phyloP scores from a whole-genome alignment of 129 eudicot genomes.

The Sambucus nigra region DNA sequence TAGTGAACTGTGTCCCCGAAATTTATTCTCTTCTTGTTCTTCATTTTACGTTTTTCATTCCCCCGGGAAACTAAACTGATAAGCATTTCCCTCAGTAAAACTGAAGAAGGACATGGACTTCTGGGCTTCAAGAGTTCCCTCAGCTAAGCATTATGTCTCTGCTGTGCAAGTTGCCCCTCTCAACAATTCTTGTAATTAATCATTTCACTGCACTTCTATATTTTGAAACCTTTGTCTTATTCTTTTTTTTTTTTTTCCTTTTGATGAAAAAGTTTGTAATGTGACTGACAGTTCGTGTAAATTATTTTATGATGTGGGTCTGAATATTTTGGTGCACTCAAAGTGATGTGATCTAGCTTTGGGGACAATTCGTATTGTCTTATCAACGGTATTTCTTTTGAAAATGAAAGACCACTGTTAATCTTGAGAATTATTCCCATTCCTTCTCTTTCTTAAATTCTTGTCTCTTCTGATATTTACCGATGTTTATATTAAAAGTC shows the following conservation, averaged over 20 bases:
- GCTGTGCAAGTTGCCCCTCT: slow-evolving; percentile 24
- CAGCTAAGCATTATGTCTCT: slow-evolving; percentile 33
- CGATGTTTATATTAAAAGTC: too few relatives aligned
- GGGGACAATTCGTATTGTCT: not conserved
- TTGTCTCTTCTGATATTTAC: too few relatives aligned
- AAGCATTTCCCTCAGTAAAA: not conserved
- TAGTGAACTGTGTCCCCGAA: not conserved
- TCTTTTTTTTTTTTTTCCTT: too few relatives aligned
- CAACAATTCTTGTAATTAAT: slow-evolving; percentile 32
- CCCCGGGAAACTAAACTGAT: slow-evolving; percentile 3
- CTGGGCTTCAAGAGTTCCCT: slow-evolving; percentile 55
- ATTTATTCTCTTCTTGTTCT: slow-evolving; percentile 9
- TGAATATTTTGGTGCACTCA: not conserved
- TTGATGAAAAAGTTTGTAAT: too few relatives aligned
- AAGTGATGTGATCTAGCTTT: not conserved
- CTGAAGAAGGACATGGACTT: slow-evolving; percentile 49
- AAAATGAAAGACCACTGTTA: too few relatives aligned
- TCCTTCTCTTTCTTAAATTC: too few relatives aligned
- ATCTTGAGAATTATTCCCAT: too few relatives aligned
- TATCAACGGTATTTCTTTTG: not conserved
- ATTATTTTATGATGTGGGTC: slow-evolving; percentile 13
- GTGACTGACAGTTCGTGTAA: too few relatives aligned
- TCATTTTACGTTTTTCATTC: slow-evolving; percentile 10
- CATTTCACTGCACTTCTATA: not conserved
- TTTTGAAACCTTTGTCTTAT: too few relatives aligned